Evolutionary conservation across 306 rosid species (phyloP).

Genomic region (Myrica gale): DNA sequence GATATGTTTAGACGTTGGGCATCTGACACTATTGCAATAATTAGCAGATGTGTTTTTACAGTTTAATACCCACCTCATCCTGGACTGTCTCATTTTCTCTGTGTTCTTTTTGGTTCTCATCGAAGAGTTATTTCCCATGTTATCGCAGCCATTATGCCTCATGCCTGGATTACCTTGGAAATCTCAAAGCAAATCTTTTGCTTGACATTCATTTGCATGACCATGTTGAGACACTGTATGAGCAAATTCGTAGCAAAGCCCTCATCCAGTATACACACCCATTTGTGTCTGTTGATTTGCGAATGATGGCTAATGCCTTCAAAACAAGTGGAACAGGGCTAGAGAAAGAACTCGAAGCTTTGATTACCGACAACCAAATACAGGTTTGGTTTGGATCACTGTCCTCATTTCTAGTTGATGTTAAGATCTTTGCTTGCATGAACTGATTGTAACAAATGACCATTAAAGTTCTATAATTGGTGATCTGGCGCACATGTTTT

Average conservation of each 20-base stretch:
- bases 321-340: conserved; percentile 85
- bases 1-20: conserved; percentile 7
- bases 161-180: conserved; percentile 91
- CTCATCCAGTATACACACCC: conserved; percentile 94
- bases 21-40: neutral
- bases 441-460: neutral
- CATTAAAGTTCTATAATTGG: neutral
- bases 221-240: conserved; percentile 89
- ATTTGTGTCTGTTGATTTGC: conserved; percentile 85
- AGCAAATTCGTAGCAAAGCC: conserved; percentile 93
- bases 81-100: conserved; percentile 1
- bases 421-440: neutral
- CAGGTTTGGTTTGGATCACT: conserved; percentile 59
- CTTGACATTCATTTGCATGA: conserved; percentile 94
- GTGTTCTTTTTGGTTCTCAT: neutral
- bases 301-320: conserved; percentile 96
- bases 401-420: conserved; percentile 13
- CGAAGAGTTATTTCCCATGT: conserved; percentile 19
- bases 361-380: conserved; percentile 89
- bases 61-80: neutral
- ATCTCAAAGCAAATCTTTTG: conserved; percentile 76
- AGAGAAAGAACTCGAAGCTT: conserved; percentile 95
- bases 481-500: neutral
- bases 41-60: neutral
- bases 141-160: conserved; percentile 90